Evolutionary conservation across 1,284 basidiomycete genomes (phyloP), one percentile per base, ranked within the genome.

Genomic region (Sporisorium iseilematis-ciliati): DNA sequence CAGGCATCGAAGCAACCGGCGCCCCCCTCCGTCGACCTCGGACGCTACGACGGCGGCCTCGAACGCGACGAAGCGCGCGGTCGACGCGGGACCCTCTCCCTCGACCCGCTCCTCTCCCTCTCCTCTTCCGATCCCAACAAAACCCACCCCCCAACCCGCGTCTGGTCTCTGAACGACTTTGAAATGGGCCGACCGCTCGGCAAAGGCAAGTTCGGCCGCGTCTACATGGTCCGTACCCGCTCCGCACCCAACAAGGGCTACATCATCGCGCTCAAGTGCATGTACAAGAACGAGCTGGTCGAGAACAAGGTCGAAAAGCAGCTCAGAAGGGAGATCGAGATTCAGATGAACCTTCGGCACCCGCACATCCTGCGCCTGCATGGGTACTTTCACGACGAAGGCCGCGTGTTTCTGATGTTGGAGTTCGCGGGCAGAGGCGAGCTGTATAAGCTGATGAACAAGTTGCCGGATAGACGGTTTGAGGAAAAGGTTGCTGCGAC

Each of bases 191-290:
- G 94, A 10, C 94, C 95, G 2, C 89, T 99, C 0, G 97, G 97
- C 29, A 98, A 99, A 85, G 97, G 97, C 67, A 98, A 98, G 87
- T 99, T 99, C 80, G 97, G 97, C 0, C 92, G 95, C 0, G 97
- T 99, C 26, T 99, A 99, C 88, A 95, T 99, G 91, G 95, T 97
- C 43, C 91, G 96, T 55, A 99, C 97, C 4, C 95, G 94, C 83
- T 59, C 43, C 5, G 70, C 68, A 4, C 75, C 71, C 4, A 67
- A 65, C 42, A 78, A 78, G 45, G 80, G 80, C 21, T 99, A 95
- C 88, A 97, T 98, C 82, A 90, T 99, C 79, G 97, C 96, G 10
- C 91, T 99, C 86, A 99, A 99, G 87, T 95, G 93, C 78, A 88
- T 98, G 65, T 97, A 97, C 89, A 99, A 99, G 88, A 92, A 92